Evolutionary conservation across 2,329 filamentous ascomycete genomes (phyloP), one percentile per base, ranked within the genome.

Genomic region (Aspergillus sp.): DNA sequence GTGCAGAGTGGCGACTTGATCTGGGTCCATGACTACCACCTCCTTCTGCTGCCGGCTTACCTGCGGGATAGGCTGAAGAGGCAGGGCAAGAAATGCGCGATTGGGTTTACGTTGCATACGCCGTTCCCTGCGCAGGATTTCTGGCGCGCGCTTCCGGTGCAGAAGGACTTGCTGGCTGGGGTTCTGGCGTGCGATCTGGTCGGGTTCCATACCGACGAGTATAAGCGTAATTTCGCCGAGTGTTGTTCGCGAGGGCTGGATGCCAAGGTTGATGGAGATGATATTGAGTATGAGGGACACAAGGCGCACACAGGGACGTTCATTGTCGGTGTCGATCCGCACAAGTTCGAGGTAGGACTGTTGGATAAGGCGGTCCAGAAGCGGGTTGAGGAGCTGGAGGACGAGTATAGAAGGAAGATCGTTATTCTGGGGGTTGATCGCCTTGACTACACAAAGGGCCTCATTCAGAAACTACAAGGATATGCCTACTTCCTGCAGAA

Each of bases 191-290:
- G 91, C 77, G 93, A 96, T 71, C 79, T 97, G 56, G 89, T 97
- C 66, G 93, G 93, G n/a, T 97, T 97, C 79, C 93, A 97, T 76
- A 97, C 93, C n/a, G 96, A 96, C 77, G 91, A 96, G 77, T 97
- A 97, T 69, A 91, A 91, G 27, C 84, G 91, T 52, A 93, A 97
- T 75, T 96, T 97, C n/a, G 17, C 48, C n/a, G 52, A 77, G 79
- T 96, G 89, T 68, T 96, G 92, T 77, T 91, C 90, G 15, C 87
- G 90, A 62, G 93, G 96, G 61, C 81, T 96, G 39, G 73, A 70
- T 3, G 70, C 76, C 25, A 66, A 66, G 19, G 93, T 90, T 2
- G 63, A 90, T 1, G 95, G 93, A 65, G 90, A 91, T 14, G 44
- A 41, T 15, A 47, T 97, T 61, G 89, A 95, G 56, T 96, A 90